Conservation (phyloP, 306 rosid genomes). For the Adenanthera pavonina region DNA sequence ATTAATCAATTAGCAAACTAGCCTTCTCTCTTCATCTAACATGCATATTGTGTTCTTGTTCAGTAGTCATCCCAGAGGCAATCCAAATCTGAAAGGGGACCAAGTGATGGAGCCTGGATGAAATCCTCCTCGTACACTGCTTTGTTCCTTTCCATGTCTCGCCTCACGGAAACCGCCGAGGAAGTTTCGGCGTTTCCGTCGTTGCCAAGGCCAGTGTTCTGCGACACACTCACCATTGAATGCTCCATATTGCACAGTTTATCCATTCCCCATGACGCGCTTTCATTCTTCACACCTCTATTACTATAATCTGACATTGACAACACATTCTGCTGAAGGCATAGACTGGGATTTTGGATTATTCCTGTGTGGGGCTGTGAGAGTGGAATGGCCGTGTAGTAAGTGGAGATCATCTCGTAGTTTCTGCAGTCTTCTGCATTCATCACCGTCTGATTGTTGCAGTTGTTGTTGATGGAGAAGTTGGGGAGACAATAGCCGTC, state of each 20-base stretch:
- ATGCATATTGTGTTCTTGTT: not conserved
- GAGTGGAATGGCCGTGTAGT: slow-evolving; percentile 18
- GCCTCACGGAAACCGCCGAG: slow-evolving; percentile 54
- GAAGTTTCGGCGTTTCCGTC: slow-evolving; percentile 66
- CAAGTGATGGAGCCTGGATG: slow-evolving; percentile 39
- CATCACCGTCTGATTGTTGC: slow-evolving; percentile 30
- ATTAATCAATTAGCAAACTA: not conserved
- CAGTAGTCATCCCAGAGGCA: slow-evolving; percentile 62
- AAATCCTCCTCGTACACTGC: slow-evolving; percentile 43
- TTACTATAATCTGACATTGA: not conserved
- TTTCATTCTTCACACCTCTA: slow-evolving; percentile 15
- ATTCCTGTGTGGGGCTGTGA: slow-evolving; percentile 22
- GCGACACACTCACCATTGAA: not conserved
- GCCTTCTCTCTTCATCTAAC: not conserved
- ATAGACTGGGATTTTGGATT: not conserved
- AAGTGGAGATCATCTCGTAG: slow-evolving; percentile 45
- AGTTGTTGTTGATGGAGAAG: slow-evolving; percentile 40
- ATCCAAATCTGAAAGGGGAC: slow-evolving; percentile 54
- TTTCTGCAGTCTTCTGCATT: slow-evolving; percentile 43
- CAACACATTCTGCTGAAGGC: not conserved
- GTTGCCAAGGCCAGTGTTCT: slow-evolving; percentile 51
- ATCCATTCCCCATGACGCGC: slow-evolving; percentile 16
- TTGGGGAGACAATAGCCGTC: slow-evolving; percentile 52
- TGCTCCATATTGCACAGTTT: slow-evolving; percentile 60
- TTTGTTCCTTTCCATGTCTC: slow-evolving; percentile 39